Evolutionary conservation across 1,284 basidiomycete genomes (phyloP), one percentile per base, ranked within the genome.

Genomic region (Ustilago tritici): DNA sequence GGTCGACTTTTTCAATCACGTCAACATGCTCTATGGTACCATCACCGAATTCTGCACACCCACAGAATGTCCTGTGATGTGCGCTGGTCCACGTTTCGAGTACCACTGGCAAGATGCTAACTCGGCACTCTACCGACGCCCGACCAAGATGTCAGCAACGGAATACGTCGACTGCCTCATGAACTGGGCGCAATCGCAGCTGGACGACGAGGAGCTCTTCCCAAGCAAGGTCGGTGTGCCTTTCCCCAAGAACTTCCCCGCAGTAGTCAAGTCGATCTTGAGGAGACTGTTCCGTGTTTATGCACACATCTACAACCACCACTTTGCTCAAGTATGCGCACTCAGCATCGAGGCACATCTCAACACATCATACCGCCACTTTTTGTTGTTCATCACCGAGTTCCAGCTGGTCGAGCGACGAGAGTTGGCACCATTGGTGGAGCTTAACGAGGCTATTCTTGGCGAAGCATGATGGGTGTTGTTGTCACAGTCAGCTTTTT

Each of bases 281-380:
- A 90, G 97, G 60, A 90, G 97, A 32, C 88, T 99, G 56, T 99
- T 99, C 90, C 90, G 97, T 15, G 93, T 99, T 49, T 99, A 99
- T 85, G 97, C 95, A 28, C 97, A 99, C 87, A 92, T 99, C 83
- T 99, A 99, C 89, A 97, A 96, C 89, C 95, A 95, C 82, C 97
- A 99, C 88, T 99, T 99, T 87, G 96, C 98, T 82, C 96, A 98
- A 85, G 94, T 99, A 71, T 99, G 96, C 87, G 97, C 96, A 9
- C 88, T 99, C 56, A 95, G 95, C 15, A 98, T 99, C 71, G 97
- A 99, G 90, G 96, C 96, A 0, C 97, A 99, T 87, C 90, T 99
- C 80, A 99, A 99, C 87, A 99, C 97, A 3, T 98, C 95, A 85
- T 99, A 99, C 87, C 91, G 94, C 35, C 97, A 99, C 88, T 99